Evolutionary conservation across 2,329 filamentous ascomycete genomes (phyloP).

Genomic region (Macroventuria anomochaeta): DNA sequence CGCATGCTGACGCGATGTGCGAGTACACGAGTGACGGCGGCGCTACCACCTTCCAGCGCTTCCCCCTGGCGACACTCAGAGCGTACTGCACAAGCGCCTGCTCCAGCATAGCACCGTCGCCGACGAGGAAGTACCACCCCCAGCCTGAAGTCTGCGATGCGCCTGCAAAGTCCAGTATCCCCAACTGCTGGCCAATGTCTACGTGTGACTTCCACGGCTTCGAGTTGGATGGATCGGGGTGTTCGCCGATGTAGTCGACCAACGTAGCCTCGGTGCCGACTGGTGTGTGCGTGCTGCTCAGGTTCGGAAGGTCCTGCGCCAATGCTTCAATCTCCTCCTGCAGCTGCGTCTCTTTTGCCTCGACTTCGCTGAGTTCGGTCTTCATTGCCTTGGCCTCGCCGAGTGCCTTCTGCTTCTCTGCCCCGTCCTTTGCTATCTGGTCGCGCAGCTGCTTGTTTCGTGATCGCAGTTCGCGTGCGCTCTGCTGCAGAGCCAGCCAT

Average conservation of each 20-base stretch:
- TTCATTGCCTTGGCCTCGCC: constrained; percentile 71
- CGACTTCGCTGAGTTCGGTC: constrained; percentile 64
- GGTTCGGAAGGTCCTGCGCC: constrained; percentile 82
- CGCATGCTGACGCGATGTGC: constrained; percentile 88
- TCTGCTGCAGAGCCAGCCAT: constrained; percentile 60
- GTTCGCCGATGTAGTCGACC: constrained; percentile 79
- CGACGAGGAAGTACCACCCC: constrained; percentile 98
- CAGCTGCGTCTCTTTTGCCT: constrained; percentile 66
- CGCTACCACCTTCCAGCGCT: constrained; percentile 80
- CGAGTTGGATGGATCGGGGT: constrained; percentile 54
- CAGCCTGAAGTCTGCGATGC: constrained; percentile 86
- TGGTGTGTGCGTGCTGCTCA: constrained; percentile 79
- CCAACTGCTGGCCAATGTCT: constrained; percentile 83
- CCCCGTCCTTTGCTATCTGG: constrained; percentile 54
- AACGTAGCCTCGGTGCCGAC: constrained; percentile 69
- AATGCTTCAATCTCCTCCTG: constrained; percentile 73
- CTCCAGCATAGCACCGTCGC: constrained; percentile 91
- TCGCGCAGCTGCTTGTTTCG: constrained; percentile 69
- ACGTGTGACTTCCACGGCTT: constrained; percentile 76
- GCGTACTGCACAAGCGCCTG: constrained; percentile 91
- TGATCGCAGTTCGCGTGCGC: constrained; percentile 68
- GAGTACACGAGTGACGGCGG: constrained; percentile 92
- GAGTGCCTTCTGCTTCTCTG: constrained; percentile 61
- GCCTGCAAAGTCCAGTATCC: constrained; percentile 85
- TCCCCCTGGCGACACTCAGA: constrained; percentile 71